Base-by-base conservation (phyloP, 164 flowering plant species). In the Aristolochia contorta region DNA sequence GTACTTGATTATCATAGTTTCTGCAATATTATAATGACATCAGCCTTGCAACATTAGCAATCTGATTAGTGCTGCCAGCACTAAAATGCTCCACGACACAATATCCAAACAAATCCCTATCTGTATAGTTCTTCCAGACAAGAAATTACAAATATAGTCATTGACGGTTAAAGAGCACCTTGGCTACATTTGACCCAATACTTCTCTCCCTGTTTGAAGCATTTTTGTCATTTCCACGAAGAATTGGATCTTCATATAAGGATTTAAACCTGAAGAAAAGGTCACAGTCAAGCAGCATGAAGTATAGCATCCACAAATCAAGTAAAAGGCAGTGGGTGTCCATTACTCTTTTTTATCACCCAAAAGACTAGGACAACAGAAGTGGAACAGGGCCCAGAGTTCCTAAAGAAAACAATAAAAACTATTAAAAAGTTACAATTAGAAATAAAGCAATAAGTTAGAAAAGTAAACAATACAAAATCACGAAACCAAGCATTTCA, bases 361-460 rank as follows among this genome's bases (percentile, higher is more conserved):
- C 62, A 94, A 71, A 47, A 94, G 77, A 22, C 77, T 84, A 45
- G 97, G 99, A 62, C 97, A 94, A 65, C 96, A 85, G 66, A 94
- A 91, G 80, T 82, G 79, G 73, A 94, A 94, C 73, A 94, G 70
- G 16, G 99, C 95, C 99, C 99, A 94, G 58, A 94, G 62, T 67
- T 94, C 99, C 99, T 93, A 59, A 19, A 60, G 15, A 74, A 56
- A 32, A 33, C 20, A 54, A 49, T 2, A 53, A 32, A n/a, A 61
- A 54, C 19, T 56, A 65, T 54, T 57, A 58, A 43, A 4, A 25
- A 47, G 6, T 59, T 45, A 23, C 41, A 9, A 21, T 24, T 50
- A 0, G 12, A 16, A 45, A 25, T 33, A 54, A 50, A 0, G 12
- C 12, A 51, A 25, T 24, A 47, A 57, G 12, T 32, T 19, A 49